Conservation (phyloP, 2,329 filamentous ascomycete genomes). For the Ophiostoma sp. region DNA sequence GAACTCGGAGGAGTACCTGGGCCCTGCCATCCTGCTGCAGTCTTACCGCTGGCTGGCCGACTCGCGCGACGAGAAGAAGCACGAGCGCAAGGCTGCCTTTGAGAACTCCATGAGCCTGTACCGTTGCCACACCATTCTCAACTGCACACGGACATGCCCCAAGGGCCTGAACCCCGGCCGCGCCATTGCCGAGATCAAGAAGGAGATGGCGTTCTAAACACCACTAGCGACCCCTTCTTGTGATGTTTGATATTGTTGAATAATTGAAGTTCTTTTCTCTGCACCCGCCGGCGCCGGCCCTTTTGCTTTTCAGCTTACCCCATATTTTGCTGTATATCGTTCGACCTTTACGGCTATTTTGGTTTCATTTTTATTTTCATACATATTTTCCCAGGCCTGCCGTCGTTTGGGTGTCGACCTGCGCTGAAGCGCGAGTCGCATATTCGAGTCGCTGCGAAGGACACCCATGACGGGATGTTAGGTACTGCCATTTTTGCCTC, state of each 20-base stretch:
- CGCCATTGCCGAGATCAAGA: constrained; percentile 98
- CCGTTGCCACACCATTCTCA: constrained; percentile 98
- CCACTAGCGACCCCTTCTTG: not conserved
- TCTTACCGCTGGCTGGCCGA: constrained; percentile 97
- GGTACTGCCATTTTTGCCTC: not conserved
- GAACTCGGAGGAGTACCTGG: constrained; percentile 98
- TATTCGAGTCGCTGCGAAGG: not conserved
- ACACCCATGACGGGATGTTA: not conserved
- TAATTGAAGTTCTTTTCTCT: not conserved
- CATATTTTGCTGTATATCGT: constrained; percentile 7
- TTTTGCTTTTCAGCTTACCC: constrained; percentile 9
- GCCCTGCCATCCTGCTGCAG: constrained; percentile 91
- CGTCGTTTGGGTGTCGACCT: not conserved
- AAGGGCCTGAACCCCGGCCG: constrained; percentile 96
- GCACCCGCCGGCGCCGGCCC: no score
- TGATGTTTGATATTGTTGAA: not conserved
- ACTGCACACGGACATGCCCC: constrained; percentile 95
- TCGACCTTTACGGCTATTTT: not conserved
- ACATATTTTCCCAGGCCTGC: not conserved
- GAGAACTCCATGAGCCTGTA: constrained; percentile 99
- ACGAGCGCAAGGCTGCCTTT: constrained; percentile 80
- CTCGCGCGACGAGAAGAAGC: constrained; percentile 84
- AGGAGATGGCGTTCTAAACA: constrained; percentile 68
- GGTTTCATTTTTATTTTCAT: not conserved
- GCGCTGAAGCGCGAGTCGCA: not conserved